These are phyloP conservation scores for Panicum hallii DNA, from an alignment of 202 grass and related monocot genomes.

Conservation along the genomic window DNA sequence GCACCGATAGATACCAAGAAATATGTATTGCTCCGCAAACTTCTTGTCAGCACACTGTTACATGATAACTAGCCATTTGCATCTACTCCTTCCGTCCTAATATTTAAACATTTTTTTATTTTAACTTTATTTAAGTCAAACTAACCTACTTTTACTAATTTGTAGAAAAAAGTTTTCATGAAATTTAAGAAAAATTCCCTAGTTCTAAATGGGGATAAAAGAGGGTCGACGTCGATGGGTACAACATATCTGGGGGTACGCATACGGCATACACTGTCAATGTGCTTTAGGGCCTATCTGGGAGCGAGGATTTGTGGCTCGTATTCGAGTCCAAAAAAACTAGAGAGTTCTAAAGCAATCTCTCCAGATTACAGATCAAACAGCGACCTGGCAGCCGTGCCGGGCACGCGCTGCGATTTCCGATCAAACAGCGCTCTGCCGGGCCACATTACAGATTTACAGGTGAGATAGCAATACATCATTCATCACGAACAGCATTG, in stretches of 20 bases:
- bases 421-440: not conserved
- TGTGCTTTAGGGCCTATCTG: not conserved
- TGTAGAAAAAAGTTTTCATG: too few relatives aligned
- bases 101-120: too few relatives aligned
- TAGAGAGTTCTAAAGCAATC: not conserved
- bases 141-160: too few relatives aligned
- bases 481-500: conserved; percentile 5
- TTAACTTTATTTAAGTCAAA: too few relatives aligned
- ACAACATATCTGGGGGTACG: not conserved
- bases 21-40: too few relatives aligned
- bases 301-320: too few relatives aligned
- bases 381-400: not conserved
- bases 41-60: too few relatives aligned
- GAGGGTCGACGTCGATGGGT: not conserved
- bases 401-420: not conserved
- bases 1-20: too few relatives aligned
- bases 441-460: not conserved
- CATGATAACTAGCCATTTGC: too few relatives aligned
- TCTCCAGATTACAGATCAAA: too few relatives aligned
- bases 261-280: not conserved
- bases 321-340: not conserved
- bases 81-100: too few relatives aligned
- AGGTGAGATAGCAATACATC: not conserved
- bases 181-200: too few relatives aligned
- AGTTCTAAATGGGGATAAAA: not conserved